These are phyloP conservation scores for Pulveroboletus ravenelii DNA, from an alignment of 768 basidiomycete species.

Conservation along the genomic window DNA sequence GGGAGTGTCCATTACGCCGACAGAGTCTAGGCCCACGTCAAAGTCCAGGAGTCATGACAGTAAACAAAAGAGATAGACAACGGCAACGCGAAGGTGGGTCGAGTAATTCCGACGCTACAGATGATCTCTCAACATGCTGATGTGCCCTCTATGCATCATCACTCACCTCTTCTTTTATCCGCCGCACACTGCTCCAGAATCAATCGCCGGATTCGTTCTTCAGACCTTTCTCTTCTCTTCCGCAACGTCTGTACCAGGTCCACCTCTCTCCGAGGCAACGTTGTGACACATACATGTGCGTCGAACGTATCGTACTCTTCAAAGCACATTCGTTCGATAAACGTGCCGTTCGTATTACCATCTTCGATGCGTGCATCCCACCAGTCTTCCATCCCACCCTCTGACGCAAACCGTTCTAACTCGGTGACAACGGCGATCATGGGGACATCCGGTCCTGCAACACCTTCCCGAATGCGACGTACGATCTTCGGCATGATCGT, in stretches of 20 bases:
- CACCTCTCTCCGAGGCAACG: constrained; percentile 16
- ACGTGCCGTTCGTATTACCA: constrained; percentile 25
- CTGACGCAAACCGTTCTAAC: constrained; percentile 16
- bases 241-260: constrained; percentile 12
- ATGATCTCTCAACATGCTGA: constrained; percentile 1
- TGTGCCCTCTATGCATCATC: background rate
- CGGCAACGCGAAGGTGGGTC: background rate
- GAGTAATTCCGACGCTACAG: background rate
- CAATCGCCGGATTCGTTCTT: constrained; percentile 10
- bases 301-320: constrained; percentile 24
- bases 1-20: background rate
- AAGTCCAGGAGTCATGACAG: background rate
- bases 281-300: constrained; percentile 39
- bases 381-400: constrained; percentile 29
- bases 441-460: constrained; percentile 3
- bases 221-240: constrained; percentile 17
- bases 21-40: background rate
- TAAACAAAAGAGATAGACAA: constrained; percentile 6
- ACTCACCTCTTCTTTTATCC: constrained; percentile 13
- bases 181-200: constrained; percentile 13
- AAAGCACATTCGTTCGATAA: constrained; percentile 21
- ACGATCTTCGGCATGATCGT: constrained; percentile 13
- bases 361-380: constrained; percentile 15
- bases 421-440: constrained; percentile 27
- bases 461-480: constrained; percentile 1